Percentiles rank a stretch among this genome's conserved stretches.
Evolutionary conservation across 2,329 filamentous ascomycete species (phyloP).

Genomic region (Thielaviopsis populi): DNA sequence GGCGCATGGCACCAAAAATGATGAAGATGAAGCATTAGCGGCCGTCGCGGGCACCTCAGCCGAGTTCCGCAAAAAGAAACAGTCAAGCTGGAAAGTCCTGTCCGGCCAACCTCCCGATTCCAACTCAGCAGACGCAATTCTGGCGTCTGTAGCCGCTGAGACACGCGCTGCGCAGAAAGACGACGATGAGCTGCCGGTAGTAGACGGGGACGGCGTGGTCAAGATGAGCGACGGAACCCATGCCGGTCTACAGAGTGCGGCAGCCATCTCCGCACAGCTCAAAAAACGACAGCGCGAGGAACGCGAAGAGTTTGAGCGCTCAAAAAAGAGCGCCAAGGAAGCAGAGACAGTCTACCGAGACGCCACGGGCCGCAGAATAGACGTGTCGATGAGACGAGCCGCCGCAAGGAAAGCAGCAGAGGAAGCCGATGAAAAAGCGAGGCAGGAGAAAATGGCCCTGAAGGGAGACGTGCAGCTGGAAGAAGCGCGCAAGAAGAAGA

Average conservation of each 20-base stretch:
- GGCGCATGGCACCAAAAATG: constrained; percentile 30
- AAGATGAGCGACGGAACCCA: constrained; percentile 79
- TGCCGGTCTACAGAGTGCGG: constrained; percentile 74
- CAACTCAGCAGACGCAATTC: constrained; percentile 51
- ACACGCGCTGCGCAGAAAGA: constrained; percentile 35
- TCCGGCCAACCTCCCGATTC: constrained; percentile 33
- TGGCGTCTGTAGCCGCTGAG: constrained; percentile 57
- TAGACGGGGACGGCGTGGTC: constrained; percentile 32
- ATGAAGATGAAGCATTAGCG: constrained; percentile 34
- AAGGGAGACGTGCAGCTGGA: constrained; percentile 75
- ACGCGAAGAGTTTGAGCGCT: constrained; percentile 32
- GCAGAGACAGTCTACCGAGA: constrained; percentile 82
- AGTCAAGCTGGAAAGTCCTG: constrained; percentile 65
- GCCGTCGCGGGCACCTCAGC: constrained; percentile 37
- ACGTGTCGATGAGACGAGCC: constrained; percentile 77
- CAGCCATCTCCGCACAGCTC: constrained; percentile 56
- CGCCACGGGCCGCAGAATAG: constrained; percentile 85
- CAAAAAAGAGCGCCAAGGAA: constrained; percentile 27
- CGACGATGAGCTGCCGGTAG: constrained; percentile 35
- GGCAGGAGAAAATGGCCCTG: constrained; percentile 51
- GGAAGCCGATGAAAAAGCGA: constrained; percentile 59
- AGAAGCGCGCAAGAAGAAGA: constrained; percentile 47
- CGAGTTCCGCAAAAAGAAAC: constrained; percentile 61
- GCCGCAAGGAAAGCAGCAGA: constrained; percentile 53
- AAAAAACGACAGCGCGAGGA: constrained; percentile 53